Percentiles rank a stretch among this genome's conserved stretches.
phyloP scores from a whole-genome alignment of 805 yeast genomes.

The Pichia kluyveri region DNA sequence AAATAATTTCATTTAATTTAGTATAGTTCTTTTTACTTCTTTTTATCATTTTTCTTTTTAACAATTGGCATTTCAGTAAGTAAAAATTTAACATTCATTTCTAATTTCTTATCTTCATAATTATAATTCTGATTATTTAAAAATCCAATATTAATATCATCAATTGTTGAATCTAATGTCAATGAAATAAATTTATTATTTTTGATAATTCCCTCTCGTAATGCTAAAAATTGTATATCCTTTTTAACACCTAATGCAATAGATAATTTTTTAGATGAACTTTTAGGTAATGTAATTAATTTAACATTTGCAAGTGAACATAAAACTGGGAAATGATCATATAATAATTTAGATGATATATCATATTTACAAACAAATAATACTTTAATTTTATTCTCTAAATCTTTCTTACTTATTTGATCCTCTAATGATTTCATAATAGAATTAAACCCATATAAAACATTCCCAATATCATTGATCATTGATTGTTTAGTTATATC shows the following conservation, averaged over 20 bases:
- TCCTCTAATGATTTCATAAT: conserved; percentile 39
- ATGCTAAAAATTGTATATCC: conserved; percentile 7
- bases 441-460: conserved; percentile 46
- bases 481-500: conserved; percentile 10
- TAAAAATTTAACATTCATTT: conserved; percentile 31
- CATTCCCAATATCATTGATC: conserved; percentile 6
- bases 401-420: conserved; percentile 22
- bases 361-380: conserved; percentile 50
- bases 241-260: conserved; percentile 9
- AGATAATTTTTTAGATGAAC: conserved; percentile 18
- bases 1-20: not conserved
- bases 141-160: conserved; percentile 19
- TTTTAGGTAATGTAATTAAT: conserved; percentile 52
- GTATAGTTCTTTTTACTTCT: not conserved
- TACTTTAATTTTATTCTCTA: conserved; percentile 21
- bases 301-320: conserved; percentile 44
- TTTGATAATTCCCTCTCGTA: conserved; percentile 11
- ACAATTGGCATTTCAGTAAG: conserved; percentile 38
- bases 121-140: too few species aligned
- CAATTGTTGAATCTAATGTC: conserved; percentile 14
- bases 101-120: conserved; percentile 10
- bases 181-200: conserved; percentile 9
- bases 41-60: conserved; percentile 13
- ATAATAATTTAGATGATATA: conserved; percentile 35
- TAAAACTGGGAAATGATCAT: conserved; percentile 51